phyloP scores from a whole-genome alignment of 768 basidiomycete genomes.

The Leccinum pellstonianum region DNA sequence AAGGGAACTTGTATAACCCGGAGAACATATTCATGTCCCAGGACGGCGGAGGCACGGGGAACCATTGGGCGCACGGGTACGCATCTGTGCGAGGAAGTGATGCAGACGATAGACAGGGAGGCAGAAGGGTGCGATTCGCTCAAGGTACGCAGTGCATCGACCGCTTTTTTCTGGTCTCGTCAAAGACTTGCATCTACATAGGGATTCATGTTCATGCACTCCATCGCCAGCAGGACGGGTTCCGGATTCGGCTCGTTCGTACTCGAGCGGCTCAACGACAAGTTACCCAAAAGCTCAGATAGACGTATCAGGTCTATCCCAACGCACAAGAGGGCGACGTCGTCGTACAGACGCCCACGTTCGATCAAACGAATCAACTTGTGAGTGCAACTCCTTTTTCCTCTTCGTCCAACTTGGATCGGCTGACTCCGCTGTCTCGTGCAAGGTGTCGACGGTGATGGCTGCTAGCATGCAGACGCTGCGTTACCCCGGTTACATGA shows the following conservation, averaged over 20 bases:
- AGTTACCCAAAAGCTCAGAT: constrained; percentile 97
- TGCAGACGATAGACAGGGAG: constrained; percentile 99
- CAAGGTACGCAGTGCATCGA: constrained; percentile 56
- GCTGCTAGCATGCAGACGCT: constrained; percentile 96
- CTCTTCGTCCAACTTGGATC: neutral
- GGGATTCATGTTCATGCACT: constrained; percentile 99
- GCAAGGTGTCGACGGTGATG: constrained; percentile 94
- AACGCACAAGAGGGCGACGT: constrained; percentile 92
- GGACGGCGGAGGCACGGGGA: constrained; percentile 98
- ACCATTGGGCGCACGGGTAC: constrained; percentile 98
- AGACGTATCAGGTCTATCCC: constrained; percentile 98
- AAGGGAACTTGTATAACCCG: constrained; percentile 84
- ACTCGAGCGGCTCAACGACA: constrained; percentile 93
- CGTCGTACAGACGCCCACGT: constrained; percentile 83
- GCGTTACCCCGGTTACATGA: constrained; percentile 98
- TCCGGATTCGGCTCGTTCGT: constrained; percentile 98
- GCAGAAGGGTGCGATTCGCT: constrained; percentile 96
- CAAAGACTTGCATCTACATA: constrained; percentile 30
- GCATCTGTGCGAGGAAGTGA: constrained; percentile 92
- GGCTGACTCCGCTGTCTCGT: constrained; percentile 2
- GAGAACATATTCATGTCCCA: constrained; percentile 97
- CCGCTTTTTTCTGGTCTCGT: neutral
- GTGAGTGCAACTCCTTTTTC: constrained; percentile 39
- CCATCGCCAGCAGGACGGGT: constrained; percentile 97
- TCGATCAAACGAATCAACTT: constrained; percentile 91